A percentile compares a stretch with the other conserved stretches of the same genome.
Evolutionary conservation across 2,329 filamentous ascomycete species (phyloP).

Genomic region (Penicillium thymicola): DNA sequence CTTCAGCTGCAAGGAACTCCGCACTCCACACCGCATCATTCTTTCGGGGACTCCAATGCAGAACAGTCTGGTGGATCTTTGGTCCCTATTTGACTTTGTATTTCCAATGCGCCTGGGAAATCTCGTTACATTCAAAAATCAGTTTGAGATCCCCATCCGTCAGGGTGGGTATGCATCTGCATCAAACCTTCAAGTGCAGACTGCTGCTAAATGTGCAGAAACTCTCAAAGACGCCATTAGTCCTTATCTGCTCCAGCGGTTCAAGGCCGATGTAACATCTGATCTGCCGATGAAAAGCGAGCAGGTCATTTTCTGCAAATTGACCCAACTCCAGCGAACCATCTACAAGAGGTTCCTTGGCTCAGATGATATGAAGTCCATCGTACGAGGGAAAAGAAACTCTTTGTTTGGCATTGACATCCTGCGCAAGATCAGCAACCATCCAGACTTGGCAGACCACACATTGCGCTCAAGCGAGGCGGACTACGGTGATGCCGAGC

Average conservation of each 20-base stretch:
- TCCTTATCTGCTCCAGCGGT: slow-evolving; percentile 84
- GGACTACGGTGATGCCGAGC: slow-evolving; percentile 70
- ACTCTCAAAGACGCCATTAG: slow-evolving; percentile 91
- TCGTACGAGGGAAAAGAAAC: slow-evolving; percentile 70
- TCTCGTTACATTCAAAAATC: slow-evolving; percentile 80
- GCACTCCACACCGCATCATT: slow-evolving; percentile 86
- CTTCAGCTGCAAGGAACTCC: slow-evolving; percentile 88
- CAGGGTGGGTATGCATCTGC: slow-evolving; percentile 94
- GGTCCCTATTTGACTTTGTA: slow-evolving; percentile 97
- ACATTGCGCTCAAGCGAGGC: slow-evolving; percentile 56
- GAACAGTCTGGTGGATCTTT: slow-evolving; percentile 91
- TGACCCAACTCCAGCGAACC: slow-evolving; percentile 73
- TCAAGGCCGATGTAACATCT: slow-evolving; percentile 90
- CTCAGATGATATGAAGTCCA: slow-evolving; percentile 82
- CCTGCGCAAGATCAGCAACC: slow-evolving; percentile 94
- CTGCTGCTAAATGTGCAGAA: slow-evolving; percentile 88
- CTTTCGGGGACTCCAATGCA: slow-evolving; percentile 96
- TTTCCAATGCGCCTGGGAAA: slow-evolving; percentile 95
- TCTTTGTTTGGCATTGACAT: slow-evolving; percentile 88
- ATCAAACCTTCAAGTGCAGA: slow-evolving; percentile 89
- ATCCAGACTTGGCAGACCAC: slow-evolving; percentile 81
- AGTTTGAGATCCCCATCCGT: slow-evolving; percentile 92
- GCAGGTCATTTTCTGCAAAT: slow-evolving; percentile 91
- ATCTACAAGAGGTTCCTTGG: slow-evolving; percentile 77
- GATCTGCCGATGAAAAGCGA: slow-evolving; percentile 95